These are phyloP conservation scores for Fusarium sp. DNA, from an alignment of 2,329 filamentous ascomycete species.

Conservation along the genomic window DNA sequence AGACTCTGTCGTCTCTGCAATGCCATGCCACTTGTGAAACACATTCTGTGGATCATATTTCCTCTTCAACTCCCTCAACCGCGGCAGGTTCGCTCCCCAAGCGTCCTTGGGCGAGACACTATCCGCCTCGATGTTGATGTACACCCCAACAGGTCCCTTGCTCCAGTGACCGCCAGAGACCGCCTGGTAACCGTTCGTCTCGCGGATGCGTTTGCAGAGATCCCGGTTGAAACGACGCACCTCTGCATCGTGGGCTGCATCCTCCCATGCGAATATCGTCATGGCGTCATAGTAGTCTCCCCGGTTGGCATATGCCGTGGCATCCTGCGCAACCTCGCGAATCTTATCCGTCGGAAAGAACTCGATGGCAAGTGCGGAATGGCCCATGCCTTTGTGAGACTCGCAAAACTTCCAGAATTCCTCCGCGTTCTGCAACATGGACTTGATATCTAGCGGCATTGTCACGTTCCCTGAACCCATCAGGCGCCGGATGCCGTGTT, in stretches of 20 bases:
- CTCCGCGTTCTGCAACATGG: constrained; percentile 44
- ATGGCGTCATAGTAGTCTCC: constrained; percentile 58
- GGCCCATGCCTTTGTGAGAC: constrained; percentile 32
- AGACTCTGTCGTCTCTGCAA: constrained; percentile 11
- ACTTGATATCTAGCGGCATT: constrained; percentile 51
- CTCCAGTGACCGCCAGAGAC: constrained; percentile 21
- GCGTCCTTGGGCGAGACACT: constrained; percentile 42
- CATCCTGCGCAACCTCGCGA: constrained; percentile 48
- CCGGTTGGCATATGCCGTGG: constrained; percentile 60
- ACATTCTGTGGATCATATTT: constrained; percentile 51
- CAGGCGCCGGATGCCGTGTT: constrained; percentile 42
- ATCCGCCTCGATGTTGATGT: constrained; percentile 48
- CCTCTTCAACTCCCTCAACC: constrained; percentile 49
- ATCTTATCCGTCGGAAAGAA: constrained; percentile 56
- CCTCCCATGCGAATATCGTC: constrained; percentile 55
- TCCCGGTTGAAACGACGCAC: constrained; percentile 54
- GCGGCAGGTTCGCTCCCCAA: constrained; percentile 47
- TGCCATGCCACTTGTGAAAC: constrained; percentile 49
- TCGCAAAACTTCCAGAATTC: constrained; percentile 46
- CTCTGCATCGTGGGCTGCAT: constrained; percentile 50
- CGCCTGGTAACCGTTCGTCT: constrained; percentile 40
- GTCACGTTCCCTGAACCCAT: constrained; percentile 43
- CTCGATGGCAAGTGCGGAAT: constrained; percentile 52
- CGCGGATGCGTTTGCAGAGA: constrained; percentile 43
- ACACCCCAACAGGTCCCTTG: constrained; percentile 43